Evolutionary conservation across 306 rosid genomes (phyloP).

Genomic region (Cucurbita pepo): DNA sequence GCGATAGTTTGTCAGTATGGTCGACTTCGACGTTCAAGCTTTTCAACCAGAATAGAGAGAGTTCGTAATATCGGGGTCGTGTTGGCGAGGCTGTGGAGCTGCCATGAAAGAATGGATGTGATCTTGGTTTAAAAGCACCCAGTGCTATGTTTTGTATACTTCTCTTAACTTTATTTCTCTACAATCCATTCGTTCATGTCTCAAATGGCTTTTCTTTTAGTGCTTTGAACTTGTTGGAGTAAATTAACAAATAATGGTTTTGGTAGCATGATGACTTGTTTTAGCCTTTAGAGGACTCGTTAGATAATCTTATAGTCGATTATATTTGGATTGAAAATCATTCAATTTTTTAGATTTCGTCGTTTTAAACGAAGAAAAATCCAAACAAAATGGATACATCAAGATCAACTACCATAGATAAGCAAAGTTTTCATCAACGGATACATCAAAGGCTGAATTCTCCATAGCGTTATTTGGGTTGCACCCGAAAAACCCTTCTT

Average conservation of each 20-base stretch:
- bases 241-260: neutral
- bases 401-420: conserved; percentile 23
- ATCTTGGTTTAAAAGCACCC: neutral
- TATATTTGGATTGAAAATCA: no score
- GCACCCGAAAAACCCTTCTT: neutral
- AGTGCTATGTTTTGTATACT: neutral
- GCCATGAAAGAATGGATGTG: neutral
- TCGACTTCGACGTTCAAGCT: neutral
- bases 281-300: neutral
- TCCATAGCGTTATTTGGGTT: neutral
- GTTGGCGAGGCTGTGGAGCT: neutral
- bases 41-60: neutral
- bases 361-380: no score
- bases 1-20: neutral
- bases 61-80: neutral
- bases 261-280: neutral
- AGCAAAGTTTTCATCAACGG: conserved; percentile 22
- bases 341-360: no score
- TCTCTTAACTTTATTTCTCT: neutral
- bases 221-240: neutral
- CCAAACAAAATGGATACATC: no score
- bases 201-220: neutral
- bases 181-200: neutral
- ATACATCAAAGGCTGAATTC: neutral
- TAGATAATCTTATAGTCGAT: no score